phyloP scores from a whole-genome alignment of 2,329 filamentous ascomycete species.

The Pezicula neosporulosa region DNA sequence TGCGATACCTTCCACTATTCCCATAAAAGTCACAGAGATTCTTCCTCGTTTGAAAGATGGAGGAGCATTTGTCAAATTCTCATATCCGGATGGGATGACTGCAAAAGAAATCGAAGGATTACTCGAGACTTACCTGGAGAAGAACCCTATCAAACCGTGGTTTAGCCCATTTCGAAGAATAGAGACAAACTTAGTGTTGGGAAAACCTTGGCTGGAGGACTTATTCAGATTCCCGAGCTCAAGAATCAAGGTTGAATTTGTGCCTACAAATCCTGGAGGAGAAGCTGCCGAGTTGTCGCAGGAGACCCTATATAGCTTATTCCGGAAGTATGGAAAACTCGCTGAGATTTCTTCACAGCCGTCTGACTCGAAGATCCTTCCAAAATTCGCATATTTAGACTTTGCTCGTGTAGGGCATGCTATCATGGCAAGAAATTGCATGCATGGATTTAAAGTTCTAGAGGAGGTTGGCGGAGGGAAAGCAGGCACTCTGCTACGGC shows the following conservation, averaged over 20 bases:
- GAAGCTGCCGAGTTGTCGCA: slow-evolving; percentile 77
- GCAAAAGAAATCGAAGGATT: slow-evolving; percentile 55
- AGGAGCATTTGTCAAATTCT: slow-evolving; percentile 88
- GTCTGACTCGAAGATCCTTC: slow-evolving; percentile 79
- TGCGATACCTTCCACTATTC: slow-evolving; percentile 58
- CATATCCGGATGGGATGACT: slow-evolving; percentile 40
- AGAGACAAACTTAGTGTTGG: slow-evolving; percentile 69
- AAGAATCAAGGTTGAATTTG: slow-evolving; percentile 79
- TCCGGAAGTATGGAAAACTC: slow-evolving; percentile 87
- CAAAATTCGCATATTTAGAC: slow-evolving; percentile 76
- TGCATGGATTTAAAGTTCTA: slow-evolving; percentile 76
- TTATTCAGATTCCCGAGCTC: slow-evolving; percentile 76
- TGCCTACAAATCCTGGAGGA: slow-evolving; percentile 67
- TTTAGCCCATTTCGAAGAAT: slow-evolving; percentile 80
- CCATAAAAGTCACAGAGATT: slow-evolving; percentile 74
- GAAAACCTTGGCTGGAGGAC: slow-evolving; percentile 92
- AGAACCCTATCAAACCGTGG: slow-evolving; percentile 79
- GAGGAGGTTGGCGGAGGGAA: slow-evolving; percentile 72
- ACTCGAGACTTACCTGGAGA: slow-evolving; percentile 59
- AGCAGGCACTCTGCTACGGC: slow-evolving; percentile 69
- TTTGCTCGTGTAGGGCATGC: slow-evolving; percentile 72
- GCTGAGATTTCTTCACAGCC: slow-evolving; percentile 80
- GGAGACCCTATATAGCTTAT: slow-evolving; percentile 82
- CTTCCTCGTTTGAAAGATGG: slow-evolving; percentile 86
- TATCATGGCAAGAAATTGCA: slow-evolving; percentile 86